Evolutionary conservation across 2,329 filamentous ascomycete genomes (phyloP).

Genomic region (Plenodomus lindquistii): DNA sequence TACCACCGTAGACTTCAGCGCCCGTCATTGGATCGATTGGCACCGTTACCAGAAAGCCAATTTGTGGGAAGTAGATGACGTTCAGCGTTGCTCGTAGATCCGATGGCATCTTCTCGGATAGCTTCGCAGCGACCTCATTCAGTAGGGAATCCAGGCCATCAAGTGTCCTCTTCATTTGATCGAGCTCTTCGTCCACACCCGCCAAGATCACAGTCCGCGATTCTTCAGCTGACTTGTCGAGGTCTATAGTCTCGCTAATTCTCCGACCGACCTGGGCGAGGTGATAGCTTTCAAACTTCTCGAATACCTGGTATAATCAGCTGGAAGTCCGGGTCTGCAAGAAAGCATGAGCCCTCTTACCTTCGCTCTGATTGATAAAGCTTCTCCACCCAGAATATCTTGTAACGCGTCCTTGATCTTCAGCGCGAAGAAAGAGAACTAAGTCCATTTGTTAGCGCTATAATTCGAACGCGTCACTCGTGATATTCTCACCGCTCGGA

Average conservation of each 20-base stretch:
- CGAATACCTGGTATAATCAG: conserved; percentile 54
- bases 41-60: conserved; percentile 85
- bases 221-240: conserved; percentile 72
- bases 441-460: conserved; percentile 6
- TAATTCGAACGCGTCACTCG: background rate
- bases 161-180: conserved; percentile 76
- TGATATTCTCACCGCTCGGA: conserved; percentile 56
- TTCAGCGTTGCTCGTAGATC: conserved; percentile 62
- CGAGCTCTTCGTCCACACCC: conserved; percentile 74
- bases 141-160: conserved; percentile 77
- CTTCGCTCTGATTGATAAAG: conserved; percentile 58
- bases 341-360: conserved; percentile 38
- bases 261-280: conserved; percentile 69
- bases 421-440: conserved; percentile 73
- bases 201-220: conserved; percentile 72
- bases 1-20: conserved; percentile 65
- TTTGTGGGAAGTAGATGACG: conserved; percentile 87
- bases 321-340: background rate
- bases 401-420: conserved; percentile 68
- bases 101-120: conserved; percentile 66
- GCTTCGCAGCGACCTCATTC: conserved; percentile 65
- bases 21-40: conserved; percentile 63
- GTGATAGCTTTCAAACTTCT: conserved; percentile 61
- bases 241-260: conserved; percentile 75
- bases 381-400: conserved; percentile 59